Conservation (phyloP, 1,284 basidiomycete genomes). For the Cutaneotrichosporon mucoides region DNA sequence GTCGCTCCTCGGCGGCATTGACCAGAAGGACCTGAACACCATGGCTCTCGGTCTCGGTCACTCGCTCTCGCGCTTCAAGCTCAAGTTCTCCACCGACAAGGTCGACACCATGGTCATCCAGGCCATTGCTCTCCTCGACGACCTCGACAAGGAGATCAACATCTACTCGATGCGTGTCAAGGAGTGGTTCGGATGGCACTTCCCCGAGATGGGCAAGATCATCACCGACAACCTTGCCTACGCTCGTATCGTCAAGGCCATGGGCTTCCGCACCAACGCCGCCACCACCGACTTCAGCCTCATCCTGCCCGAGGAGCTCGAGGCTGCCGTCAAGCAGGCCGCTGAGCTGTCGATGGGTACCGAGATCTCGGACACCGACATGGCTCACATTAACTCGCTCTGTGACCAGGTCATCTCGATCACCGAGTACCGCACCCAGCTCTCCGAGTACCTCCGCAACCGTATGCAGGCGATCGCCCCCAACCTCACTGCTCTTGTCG, state of each 20-base stretch:
- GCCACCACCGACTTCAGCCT: conserved; percentile 76
- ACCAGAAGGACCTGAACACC: conserved; percentile 92
- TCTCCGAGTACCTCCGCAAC: conserved; percentile 91
- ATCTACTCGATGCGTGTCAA: conserved; percentile 99
- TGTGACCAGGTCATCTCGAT: conserved; percentile 98
- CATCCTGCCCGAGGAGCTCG: conserved; percentile 91
- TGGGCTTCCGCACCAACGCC: conserved; percentile 95
- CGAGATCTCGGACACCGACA: conserved; percentile 93
- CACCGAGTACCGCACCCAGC: conserved; percentile 85
- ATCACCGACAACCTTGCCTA: conserved; percentile 95
- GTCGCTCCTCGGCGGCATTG: conserved; percentile 78
- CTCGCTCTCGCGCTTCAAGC: conserved; percentile 93
- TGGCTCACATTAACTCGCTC: conserved; percentile 87
- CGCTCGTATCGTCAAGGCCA: conserved; percentile 80
- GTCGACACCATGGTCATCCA: conserved; percentile 99
- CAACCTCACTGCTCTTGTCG: conserved; percentile 91
- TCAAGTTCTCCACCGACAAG: conserved; percentile 99
- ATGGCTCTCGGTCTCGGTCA: conserved; percentile 98
- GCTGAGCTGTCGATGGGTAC: conserved; percentile 98
- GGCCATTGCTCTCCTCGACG: conserved; percentile 96
- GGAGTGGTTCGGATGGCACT: conserved; percentile 99
- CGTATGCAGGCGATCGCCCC: conserved; percentile 94
- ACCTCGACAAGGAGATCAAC: conserved; percentile 99
- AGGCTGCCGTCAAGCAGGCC: conserved; percentile 83
- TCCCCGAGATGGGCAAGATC: conserved; percentile 99